Conservation (phyloP, 495 filamentous ascomycete species). For the Cercophora scortea region DNA sequence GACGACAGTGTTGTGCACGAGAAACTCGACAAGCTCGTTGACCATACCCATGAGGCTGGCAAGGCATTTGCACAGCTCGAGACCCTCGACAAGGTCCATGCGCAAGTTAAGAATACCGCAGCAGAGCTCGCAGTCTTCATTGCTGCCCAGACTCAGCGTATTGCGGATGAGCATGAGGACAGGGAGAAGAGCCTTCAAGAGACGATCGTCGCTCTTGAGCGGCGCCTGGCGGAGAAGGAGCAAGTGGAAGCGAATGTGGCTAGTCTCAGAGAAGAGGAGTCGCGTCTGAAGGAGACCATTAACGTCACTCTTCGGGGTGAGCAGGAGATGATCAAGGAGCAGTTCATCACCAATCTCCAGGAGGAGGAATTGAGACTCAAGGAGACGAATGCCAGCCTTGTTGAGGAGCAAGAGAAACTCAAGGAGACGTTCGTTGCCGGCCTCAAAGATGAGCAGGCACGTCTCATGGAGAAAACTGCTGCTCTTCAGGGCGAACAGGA, state of each 20-base stretch:
- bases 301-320: constrained; percentile 47
- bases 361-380: constrained; percentile 19
- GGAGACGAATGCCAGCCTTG: constrained; percentile 36
- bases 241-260: constrained; percentile 67
- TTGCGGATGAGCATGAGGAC: constrained; percentile 70
- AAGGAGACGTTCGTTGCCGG: constrained; percentile 49
- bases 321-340: constrained; percentile 20
- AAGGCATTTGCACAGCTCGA: constrained; percentile 56
- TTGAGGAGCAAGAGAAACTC: constrained; percentile 53
- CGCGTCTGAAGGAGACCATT: constrained; percentile 30
- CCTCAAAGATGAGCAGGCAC: constrained; percentile 59
- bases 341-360: constrained; percentile 16
- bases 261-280: constrained; percentile 36
- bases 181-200: constrained; percentile 78
- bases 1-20: constrained; percentile 62
- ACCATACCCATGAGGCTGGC: constrained; percentile 50
- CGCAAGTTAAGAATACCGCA: constrained; percentile 80
- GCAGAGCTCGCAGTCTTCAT: constrained; percentile 83
- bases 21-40: constrained; percentile 80
- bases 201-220: constrained; percentile 71
- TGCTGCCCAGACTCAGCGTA: constrained; percentile 65
- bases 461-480: constrained; percentile 31
- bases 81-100: constrained; percentile 81
- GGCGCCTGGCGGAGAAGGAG: constrained; percentile 67
- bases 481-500: constrained; percentile 21